Conservation (phyloP, 306 rosid genomes). For the Trifolium pratense region DNA sequence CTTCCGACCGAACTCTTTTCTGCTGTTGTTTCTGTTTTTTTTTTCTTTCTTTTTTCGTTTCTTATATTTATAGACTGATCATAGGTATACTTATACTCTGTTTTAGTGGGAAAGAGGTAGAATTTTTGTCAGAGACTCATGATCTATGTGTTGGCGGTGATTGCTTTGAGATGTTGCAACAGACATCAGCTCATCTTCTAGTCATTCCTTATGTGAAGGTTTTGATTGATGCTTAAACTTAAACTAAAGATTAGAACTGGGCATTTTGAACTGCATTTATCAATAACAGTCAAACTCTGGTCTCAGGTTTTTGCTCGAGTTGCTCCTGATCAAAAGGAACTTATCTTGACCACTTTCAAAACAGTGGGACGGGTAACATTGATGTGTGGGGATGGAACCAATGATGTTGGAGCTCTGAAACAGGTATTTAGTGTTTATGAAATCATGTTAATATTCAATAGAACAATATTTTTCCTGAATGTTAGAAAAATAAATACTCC, state of each 20-base stretch:
- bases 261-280: conserved; percentile 32
- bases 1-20: conserved; percentile 3
- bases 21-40: background rate
- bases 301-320: conserved; percentile 96
- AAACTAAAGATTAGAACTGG: conserved; percentile 29
- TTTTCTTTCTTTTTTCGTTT: conserved; percentile 4
- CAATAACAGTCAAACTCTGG: conserved; percentile 38
- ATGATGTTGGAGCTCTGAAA: conserved; percentile 97
- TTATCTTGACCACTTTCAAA: conserved; percentile 93
- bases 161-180: conserved; percentile 89
- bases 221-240: conserved; percentile 22
- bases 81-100: conserved; percentile 31
- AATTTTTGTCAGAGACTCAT: conserved; percentile 75
- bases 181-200: conserved; percentile 66
- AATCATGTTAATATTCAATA: conserved; percentile 11
- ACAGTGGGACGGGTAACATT: conserved; percentile 89
- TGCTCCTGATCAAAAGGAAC: conserved; percentile 99
- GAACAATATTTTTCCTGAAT: conserved; percentile 25
- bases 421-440: conserved; percentile 64
- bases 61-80: conserved; percentile 24
- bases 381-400: conserved; percentile 99
- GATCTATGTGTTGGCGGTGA: conserved; percentile 99
- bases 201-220: conserved; percentile 96
- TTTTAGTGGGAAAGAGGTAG: conserved; percentile 82
- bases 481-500: conserved; percentile 25